Base-by-base conservation (phyloP, 2,329 filamentous ascomycete genomes). In the Ceratocystiopsis minuta region DNA sequence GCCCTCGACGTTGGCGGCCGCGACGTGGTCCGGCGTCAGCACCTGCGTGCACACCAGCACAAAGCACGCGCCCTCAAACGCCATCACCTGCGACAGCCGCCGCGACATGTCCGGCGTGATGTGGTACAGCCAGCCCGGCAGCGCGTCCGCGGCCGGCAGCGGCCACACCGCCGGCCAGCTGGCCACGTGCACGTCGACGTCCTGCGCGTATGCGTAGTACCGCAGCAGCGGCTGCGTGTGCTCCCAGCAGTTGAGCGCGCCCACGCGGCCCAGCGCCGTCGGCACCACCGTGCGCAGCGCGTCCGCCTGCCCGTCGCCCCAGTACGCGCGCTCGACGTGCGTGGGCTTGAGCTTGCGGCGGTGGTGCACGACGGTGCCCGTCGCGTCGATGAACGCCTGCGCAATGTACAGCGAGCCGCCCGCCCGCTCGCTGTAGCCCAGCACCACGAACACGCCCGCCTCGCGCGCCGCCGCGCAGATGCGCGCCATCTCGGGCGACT, bases 1-100 rank as follows among this genome's bases (percentile, higher is more conserved):
- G 62, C 61, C 0, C 57, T 57, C 10, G 57, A 49, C 0, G 64
- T 68, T 28, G 9, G 55, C 53, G 52, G 72, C 60, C 2, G 45
- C 41, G 3, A 64, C 50, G 13, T 69, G 59, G 1, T 63, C 70
- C 14, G 57, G 51, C 7, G 57, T 60, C 39, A 70, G 57, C 3
- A 75, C 59, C 0, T 62, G 53, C 0, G 68, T 70, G 38, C 57
- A 56, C 47, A 72, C 68, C 3, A 75, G 60, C 1, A 77, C 72
- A 45, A 67, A 77, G 0, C 66, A 54, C 10, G 60, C 58, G 2
- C 66, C 63, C 50, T 78, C 73, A 10, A 76, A 64, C 1, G 72
- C 71, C 48, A 75, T 74, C 0, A 64, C 61, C 45, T 67, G 66
- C 0, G 68, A 65, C 1, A 72, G 55, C 37, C 50, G 60, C 28